phyloP scores from a whole-genome alignment of 2,329 filamentous ascomycete genomes.

The Cordyceps fumosorosea region DNA sequence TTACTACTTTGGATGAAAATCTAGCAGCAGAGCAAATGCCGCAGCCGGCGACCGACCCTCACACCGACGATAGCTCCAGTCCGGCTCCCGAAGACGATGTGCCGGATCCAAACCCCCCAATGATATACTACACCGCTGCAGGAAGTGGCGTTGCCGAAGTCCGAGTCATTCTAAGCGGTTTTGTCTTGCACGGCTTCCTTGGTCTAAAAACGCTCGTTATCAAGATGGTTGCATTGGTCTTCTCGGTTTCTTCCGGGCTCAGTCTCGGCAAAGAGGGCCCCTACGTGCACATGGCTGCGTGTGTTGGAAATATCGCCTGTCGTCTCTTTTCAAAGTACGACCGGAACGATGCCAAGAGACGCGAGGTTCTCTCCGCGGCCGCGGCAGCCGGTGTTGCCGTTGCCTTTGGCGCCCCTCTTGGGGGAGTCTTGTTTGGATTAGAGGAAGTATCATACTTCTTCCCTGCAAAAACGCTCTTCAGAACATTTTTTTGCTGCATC shows the following conservation, averaged over 20 bases:
- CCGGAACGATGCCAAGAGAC: conserved; percentile 84
- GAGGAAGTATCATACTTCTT: conserved; percentile 98
- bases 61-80: conserved; percentile 38
- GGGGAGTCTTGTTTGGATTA: conserved; percentile 91
- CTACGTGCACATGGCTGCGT: conserved; percentile 95
- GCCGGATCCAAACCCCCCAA: conserved; percentile 49
- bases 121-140: conserved; percentile 93
- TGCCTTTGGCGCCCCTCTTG: conserved; percentile 88
- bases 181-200: conserved; percentile 92
- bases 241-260: conserved; percentile 87
- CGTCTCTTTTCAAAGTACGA: conserved; percentile 94
- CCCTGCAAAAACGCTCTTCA: conserved; percentile 91
- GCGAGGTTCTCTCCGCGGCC: conserved; percentile 92
- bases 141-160: conserved; percentile 96
- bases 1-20: conserved; percentile 89
- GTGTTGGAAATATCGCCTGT: conserved; percentile 90
- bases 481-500: conserved; percentile 98
- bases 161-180: conserved; percentile 94
- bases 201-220: conserved; percentile 79
- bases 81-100: conserved; percentile 33
- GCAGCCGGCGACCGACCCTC: conserved; percentile 32
- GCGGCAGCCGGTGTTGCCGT: conserved; percentile 90
- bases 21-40: conserved; percentile 58
- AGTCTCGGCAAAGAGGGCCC: conserved; percentile 92
- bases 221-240: conserved; percentile 75